Conservation (phyloP, 2,329 filamentous ascomycete genomes). For the Fusarium piperis region DNA sequence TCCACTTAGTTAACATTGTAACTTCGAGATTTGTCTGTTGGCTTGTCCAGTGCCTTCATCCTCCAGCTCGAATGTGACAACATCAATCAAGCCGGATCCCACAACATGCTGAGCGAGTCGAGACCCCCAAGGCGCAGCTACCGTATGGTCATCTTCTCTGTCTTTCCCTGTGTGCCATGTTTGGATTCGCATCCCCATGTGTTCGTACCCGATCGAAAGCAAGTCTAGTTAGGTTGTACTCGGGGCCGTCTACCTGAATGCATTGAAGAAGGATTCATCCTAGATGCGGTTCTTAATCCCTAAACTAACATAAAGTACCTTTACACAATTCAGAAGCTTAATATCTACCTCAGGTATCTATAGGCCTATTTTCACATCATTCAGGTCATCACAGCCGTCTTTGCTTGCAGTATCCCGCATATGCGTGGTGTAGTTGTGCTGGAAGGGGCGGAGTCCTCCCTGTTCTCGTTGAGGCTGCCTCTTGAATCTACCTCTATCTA, state of each 20-base stretch:
- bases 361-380: constrained; percentile 58
- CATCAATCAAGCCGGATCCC: constrained; percentile 57
- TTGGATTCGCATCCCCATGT: constrained; percentile 69
- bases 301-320: constrained; percentile 70
- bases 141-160: constrained; percentile 45
- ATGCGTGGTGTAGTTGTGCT: constrained; percentile 60
- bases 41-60: constrained; percentile 51
- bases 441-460: constrained; percentile 63
- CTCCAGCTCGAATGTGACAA: constrained; percentile 63
- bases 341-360: constrained; percentile 71
- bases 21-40: constrained; percentile 47
- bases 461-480: constrained; percentile 36
- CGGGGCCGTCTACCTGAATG: constrained; percentile 52
- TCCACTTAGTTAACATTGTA: neutral
- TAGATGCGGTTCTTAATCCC: constrained; percentile 64
- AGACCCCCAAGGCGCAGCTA: constrained; percentile 53
- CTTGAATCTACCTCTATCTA: constrained; percentile 38
- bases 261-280: constrained; percentile 24
- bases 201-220: constrained; percentile 23
- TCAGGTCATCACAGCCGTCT: constrained; percentile 3
- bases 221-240: constrained; percentile 44
- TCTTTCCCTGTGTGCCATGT: constrained; percentile 52
- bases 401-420: constrained; percentile 60
- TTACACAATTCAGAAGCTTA: constrained; percentile 64
- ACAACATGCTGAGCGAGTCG: constrained; percentile 57